These are phyloP conservation scores for Fusarium pseudograminearum DNA, from an alignment of 2,329 filamentous ascomycete genomes.

Conservation along the genomic window DNA sequence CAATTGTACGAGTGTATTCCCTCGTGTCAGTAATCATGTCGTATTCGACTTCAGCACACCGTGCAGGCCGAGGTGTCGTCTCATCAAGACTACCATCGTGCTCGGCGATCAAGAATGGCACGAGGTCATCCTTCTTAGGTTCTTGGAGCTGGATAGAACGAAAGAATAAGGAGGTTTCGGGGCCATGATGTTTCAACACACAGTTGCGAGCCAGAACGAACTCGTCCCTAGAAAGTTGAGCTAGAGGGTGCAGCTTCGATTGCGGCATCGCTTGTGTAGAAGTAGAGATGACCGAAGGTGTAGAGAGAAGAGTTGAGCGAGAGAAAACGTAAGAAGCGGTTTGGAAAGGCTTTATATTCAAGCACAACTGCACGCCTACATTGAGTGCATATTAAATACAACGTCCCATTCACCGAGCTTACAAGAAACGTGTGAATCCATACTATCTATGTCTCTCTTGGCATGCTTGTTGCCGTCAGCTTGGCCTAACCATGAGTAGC, in stretches of 20 bases:
- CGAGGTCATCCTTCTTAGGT: conserved; percentile 68
- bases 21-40: conserved; percentile 53
- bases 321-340: not conserved
- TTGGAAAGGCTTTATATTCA: not conserved
- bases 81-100: not conserved
- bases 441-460: not conserved
- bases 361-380: not conserved
- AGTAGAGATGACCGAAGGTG: not conserved
- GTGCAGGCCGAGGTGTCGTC: conserved; percentile 54
- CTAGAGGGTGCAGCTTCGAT: conserved; percentile 58
- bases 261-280: not conserved
- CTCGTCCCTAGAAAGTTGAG: conserved; percentile 63
- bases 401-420: not conserved
- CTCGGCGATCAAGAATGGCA: conserved; percentile 67
- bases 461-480: not conserved
- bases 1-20: conserved; percentile 54
- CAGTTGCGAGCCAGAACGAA: conserved; percentile 60
- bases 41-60: conserved; percentile 61
- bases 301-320: not conserved
- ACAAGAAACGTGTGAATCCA: not conserved
- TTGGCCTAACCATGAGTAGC: not conserved
- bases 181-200: conserved; percentile 53
- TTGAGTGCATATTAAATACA: not conserved
- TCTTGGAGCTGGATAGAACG: conserved; percentile 73
- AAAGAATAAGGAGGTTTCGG: conserved; percentile 51